Conservation (phyloP, 2,329 filamentous ascomycete species). For the Penicillium occitanis region DNA sequence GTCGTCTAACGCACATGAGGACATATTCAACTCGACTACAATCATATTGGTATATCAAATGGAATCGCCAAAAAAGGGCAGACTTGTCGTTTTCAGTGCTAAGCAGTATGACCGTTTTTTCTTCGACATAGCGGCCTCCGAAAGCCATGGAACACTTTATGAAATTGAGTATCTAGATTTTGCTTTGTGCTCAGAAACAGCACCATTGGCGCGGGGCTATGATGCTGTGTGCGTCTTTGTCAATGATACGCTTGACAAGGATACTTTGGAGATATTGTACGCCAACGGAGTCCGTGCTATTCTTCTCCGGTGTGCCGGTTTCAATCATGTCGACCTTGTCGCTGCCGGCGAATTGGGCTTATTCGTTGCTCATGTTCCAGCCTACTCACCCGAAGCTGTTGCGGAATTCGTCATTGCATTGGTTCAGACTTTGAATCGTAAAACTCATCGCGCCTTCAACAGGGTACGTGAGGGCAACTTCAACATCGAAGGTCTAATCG, state of each 20-base stretch:
- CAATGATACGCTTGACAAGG: constrained; percentile 58
- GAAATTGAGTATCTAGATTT: constrained; percentile 61
- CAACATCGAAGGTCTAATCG: constrained; percentile 59
- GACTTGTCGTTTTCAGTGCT: constrained; percentile 63
- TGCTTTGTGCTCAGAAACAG: constrained; percentile 57
- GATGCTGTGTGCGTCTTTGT: constrained; percentile 67
- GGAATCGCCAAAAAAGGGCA: constrained; percentile 41
- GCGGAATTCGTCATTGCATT: constrained; percentile 69
- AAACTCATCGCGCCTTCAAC: constrained; percentile 67
- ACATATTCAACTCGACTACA: background rate
- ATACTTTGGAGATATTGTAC: constrained; percentile 55
- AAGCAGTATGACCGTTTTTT: constrained; percentile 63
- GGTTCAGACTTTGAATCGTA: constrained; percentile 66
- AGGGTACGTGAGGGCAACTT: constrained; percentile 69
- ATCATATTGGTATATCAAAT: background rate
- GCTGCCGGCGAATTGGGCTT: constrained; percentile 57
- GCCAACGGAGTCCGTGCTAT: constrained; percentile 56
- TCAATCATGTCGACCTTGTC: constrained; percentile 64
- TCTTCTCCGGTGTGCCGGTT: constrained; percentile 66
- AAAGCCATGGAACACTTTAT: constrained; percentile 30
- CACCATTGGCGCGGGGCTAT: constrained; percentile 52
- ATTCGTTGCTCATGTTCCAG: constrained; percentile 65
- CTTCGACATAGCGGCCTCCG: constrained; percentile 43
- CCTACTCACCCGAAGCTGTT: constrained; percentile 68
- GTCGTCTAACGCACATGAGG: background rate